Evolutionary conservation across 2,329 filamentous ascomycete species (phyloP).

Genomic region (Plenodomus lindquistii): DNA sequence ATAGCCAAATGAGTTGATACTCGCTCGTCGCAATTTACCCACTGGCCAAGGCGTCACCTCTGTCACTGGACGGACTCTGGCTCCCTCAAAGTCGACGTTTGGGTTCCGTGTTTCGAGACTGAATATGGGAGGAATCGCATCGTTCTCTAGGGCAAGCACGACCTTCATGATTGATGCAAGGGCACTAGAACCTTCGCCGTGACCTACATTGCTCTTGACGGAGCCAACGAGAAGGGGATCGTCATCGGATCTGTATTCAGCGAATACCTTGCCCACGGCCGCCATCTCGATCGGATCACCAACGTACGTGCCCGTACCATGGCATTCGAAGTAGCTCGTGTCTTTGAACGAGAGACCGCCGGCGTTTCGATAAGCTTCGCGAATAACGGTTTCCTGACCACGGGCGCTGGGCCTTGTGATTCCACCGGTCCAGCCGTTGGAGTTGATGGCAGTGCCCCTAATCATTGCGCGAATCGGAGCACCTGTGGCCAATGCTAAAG

Average conservation of each 20-base stretch:
- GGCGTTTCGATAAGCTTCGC: conserved; percentile 20
- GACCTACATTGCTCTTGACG: conserved; percentile 9
- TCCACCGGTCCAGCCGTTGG: conserved; percentile 5
- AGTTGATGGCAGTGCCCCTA: conserved; percentile 2
- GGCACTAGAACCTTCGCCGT: conserved; percentile 6
- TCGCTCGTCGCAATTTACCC: background rate
- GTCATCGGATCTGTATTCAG: background rate
- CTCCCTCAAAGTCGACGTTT: conserved; percentile 1
- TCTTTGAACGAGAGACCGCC: background rate
- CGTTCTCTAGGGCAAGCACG: conserved; percentile 1
- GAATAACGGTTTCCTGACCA: conserved; percentile 25
- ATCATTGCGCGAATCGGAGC: conserved; percentile 4
- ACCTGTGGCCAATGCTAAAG: background rate
- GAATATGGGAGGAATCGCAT: conserved; percentile 3
- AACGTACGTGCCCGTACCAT: conserved; percentile 35
- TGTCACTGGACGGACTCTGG: conserved; percentile 4
- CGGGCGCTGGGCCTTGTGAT: conserved; percentile 23
- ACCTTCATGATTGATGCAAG: conserved; percentile 8
- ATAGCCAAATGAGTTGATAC: conserved; percentile 21
- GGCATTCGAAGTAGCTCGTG: conserved; percentile 26
- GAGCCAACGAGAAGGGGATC: conserved; percentile 4
- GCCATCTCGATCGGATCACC: conserved; percentile 33
- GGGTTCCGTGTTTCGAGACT: conserved; percentile 5
- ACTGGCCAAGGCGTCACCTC: conserved; percentile 11
- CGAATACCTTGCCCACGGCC: conserved; percentile 17